Evolutionary conservation across 169 alveolate genomes (phyloP), one percentile per base, ranked within the genome.

Genomic region (Cryptosporidium andersoni): DNA sequence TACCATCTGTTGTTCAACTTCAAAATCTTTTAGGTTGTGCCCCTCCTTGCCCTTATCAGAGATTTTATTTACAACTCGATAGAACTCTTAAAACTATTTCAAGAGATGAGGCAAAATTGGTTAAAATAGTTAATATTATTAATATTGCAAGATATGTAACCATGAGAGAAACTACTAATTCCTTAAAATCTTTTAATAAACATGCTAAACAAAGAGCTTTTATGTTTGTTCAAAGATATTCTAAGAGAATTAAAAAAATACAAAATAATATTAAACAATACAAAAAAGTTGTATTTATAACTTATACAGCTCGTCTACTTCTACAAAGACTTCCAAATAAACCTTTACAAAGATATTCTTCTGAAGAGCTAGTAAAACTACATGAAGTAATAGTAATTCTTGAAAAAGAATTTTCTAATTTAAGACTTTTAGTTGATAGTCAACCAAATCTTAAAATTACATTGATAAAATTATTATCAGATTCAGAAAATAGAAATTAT

Each of bases 111-210:
- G 58, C 74, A 3, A 74, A 74, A 37, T 34, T 63, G n/a, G 25
- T 74, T 43, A 63, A 74, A 39, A 8, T 74, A 6, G 55, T 34
- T 3, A 74, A 74, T 43, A 74, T 74, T 14, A 74, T 74, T 39
- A 74, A 74, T 66, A 74, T 58, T 11, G 85, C 85, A 3, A 49
- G 85, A 34, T 66, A 74, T 25, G 43, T 74, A 2, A 74, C 85
- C 3, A 74, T 74, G 4, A 74, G 55, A 39, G 85, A 74, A 42
- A 68, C 60, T 58, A 58, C 85, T 3, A 68, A 74, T 60, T 34
- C 45, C 7, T 74, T 74, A 2, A 74, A 58, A 43, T 74, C 60
- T 42, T 68, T 58, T 42, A 40, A 74, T 5, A 74, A 66, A 12
- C 74, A 55, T 7, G 47, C 36, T 8, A 74, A 74, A 63, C 55